These are phyloP conservation scores for Ormosia semicastrata DNA, from an alignment of 306 rosid species.

Conservation along the genomic window DNA sequence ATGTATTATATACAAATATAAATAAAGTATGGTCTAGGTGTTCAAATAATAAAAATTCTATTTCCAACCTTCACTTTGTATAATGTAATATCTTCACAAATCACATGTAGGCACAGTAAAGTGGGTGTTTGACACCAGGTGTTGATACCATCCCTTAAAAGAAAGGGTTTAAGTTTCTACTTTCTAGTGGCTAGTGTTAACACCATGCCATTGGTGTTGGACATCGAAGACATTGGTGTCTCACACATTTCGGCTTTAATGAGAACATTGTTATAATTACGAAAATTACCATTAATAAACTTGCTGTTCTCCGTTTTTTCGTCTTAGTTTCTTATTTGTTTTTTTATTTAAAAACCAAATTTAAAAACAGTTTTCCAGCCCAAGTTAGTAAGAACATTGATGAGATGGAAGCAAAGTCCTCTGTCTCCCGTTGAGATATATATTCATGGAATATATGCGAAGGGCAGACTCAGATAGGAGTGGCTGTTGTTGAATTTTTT, in stretches of 20 bases:
- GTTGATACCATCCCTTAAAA: not conserved
- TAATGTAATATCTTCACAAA: not conserved
- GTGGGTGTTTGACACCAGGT: too few species aligned
- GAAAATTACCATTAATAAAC: too few species aligned
- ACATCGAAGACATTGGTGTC: not conserved
- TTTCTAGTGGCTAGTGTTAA: not conserved
- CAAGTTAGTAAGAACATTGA: too few species aligned
- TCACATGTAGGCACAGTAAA: not conserved
- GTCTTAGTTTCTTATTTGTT: too few species aligned
- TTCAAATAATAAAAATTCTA: not conserved
- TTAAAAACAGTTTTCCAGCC: too few species aligned
- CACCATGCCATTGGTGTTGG: not conserved
- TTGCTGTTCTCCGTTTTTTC: too few species aligned
- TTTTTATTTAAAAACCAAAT: too few species aligned
- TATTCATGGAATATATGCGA: constrained; percentile 8
- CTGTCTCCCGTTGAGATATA: not conserved
- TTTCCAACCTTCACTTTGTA: not conserved
- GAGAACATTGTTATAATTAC: not conserved
- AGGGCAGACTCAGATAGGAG: not conserved
- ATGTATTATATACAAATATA: too few species aligned
- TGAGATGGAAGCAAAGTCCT: too few species aligned
- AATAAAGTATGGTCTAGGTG: too few species aligned
- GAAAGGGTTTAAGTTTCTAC: not conserved
- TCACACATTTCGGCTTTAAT: not conserved
- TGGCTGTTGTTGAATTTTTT: constrained; percentile 39